Conservation (phyloP, 805 yeast genomes). For the Ogataea dorogensis region DNA sequence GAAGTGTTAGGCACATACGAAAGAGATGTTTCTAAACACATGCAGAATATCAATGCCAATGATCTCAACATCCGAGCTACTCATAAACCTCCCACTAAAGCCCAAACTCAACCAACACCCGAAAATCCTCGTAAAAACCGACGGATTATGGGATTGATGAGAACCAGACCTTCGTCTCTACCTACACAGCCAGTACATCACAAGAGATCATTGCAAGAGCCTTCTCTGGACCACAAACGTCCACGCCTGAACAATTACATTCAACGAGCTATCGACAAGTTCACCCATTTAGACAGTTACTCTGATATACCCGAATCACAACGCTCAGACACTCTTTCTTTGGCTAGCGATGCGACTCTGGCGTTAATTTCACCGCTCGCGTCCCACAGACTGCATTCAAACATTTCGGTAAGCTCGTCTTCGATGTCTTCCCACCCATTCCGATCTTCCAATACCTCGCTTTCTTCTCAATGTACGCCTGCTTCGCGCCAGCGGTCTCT, state of each 20-base stretch:
- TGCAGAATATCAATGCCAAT: constrained; percentile 15
- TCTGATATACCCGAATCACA: constrained; percentile 4
- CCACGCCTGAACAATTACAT: constrained; percentile 7
- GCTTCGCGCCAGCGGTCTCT: constrained; percentile 9
- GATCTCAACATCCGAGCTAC: constrained; percentile 16
- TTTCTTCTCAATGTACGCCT: constrained; percentile 6
- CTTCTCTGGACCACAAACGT: constrained; percentile 7
- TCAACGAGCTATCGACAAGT: constrained; percentile 8
- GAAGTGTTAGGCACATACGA: constrained; percentile 35
- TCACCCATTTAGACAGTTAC: constrained; percentile 3
- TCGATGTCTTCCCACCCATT: constrained; percentile 5
- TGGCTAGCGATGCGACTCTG: constrained; percentile 12
- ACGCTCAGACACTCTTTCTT: constrained; percentile 9
- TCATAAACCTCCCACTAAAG: constrained; percentile 1
- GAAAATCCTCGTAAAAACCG: constrained; percentile 10
- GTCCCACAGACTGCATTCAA: constrained; percentile 3
- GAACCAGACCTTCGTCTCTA: constrained; percentile 12
- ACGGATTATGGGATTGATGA: constrained; percentile 17
- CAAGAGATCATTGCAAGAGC: constrained; percentile 1
- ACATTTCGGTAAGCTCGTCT: constrained; percentile 10
- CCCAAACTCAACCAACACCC: constrained; percentile 4
- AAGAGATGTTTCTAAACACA: constrained; percentile 36
- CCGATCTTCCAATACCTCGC: constrained; percentile 8
- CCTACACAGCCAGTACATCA: constrained; percentile 5
- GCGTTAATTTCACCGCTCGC: constrained; percentile 9